phyloP scores from a whole-genome alignment of 1,284 basidiomycete genomes.

The Puccinia polysora region DNA sequence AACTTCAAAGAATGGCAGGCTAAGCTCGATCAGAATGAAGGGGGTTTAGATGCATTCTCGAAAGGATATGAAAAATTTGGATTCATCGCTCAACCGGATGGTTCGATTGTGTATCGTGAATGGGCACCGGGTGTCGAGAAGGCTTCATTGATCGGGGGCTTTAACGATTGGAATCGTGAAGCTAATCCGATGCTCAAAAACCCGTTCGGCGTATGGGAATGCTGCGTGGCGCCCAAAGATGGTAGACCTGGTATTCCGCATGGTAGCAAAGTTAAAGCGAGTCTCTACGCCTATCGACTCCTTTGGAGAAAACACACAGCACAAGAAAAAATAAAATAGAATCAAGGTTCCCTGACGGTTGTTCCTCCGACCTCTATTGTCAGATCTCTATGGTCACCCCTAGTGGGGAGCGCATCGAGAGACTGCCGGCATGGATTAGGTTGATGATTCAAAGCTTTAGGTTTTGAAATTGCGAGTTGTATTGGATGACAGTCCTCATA shows the following conservation, averaged over 20 bases:
- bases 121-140: slow-evolving; percentile 88
- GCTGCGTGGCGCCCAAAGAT: slow-evolving; percentile 67
- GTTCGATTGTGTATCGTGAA: slow-evolving; percentile 77
- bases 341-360: slow-evolving; percentile 2
- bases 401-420: slow-evolving; percentile 74
- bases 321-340: not conserved
- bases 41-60: slow-evolving; percentile 79
- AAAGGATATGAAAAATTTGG: slow-evolving; percentile 82
- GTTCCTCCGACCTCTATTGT: not conserved
- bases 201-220: slow-evolving; percentile 88
- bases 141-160: slow-evolving; percentile 86
- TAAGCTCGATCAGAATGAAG: slow-evolving; percentile 46
- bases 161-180: slow-evolving; percentile 83
- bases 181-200: slow-evolving; percentile 81
- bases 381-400: slow-evolving; percentile 80
- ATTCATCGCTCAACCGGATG: slow-evolving; percentile 66
- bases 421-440: slow-evolving; percentile 86
- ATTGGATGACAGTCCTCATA: too few species aligned
- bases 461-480: too few species aligned
- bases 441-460: slow-evolving; percentile 46
- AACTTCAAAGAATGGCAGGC: slow-evolving; percentile 33
- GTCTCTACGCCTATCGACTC: slow-evolving; percentile 35
- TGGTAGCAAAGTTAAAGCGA: slow-evolving; percentile 84
- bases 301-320: not conserved
- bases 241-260: slow-evolving; percentile 82